These are phyloP conservation scores for Dendrostoma leiphaemia DNA, from an alignment of 2,329 filamentous ascomycete species.

Conservation along the genomic window DNA sequence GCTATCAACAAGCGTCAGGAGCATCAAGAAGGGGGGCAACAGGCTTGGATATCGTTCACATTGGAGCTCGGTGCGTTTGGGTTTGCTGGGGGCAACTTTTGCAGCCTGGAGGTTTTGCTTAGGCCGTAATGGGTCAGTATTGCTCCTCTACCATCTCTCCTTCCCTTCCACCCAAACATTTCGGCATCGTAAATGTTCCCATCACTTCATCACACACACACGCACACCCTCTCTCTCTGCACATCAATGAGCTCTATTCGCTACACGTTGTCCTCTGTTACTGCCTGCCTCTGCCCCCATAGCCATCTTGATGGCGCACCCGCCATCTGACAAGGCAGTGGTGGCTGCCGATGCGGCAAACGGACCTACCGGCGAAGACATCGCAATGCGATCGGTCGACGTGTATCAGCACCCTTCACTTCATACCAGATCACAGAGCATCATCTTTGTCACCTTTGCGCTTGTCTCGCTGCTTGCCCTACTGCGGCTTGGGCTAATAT, in stretches of 20 bases:
- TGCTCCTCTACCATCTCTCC: not conserved
- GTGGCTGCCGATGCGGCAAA: not conserved
- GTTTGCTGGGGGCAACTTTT: constrained; percentile 4
- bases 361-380: not conserved
- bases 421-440: not conserved
- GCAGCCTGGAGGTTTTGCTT: not conserved
- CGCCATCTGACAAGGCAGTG: not conserved
- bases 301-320: not conserved
- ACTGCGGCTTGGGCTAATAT: constrained; percentile 29
- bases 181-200: not conserved
- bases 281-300: not conserved
- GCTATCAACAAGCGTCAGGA: not conserved
- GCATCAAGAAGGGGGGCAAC: not conserved
- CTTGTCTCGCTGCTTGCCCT: constrained; percentile 10
- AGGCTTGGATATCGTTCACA: not conserved
- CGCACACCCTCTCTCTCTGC: not conserved
- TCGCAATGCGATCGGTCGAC: not conserved
- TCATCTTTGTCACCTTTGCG: not conserved
- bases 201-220: not conserved
- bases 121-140: constrained; percentile 12
- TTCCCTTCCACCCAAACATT: not conserved
- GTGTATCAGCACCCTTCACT: not conserved
- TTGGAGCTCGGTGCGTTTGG: not conserved
- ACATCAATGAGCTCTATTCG: not conserved
- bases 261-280: not conserved